Conservation (phyloP, 2,329 filamentous ascomycete genomes). For the Pseudofabraea citricarpa region DNA sequence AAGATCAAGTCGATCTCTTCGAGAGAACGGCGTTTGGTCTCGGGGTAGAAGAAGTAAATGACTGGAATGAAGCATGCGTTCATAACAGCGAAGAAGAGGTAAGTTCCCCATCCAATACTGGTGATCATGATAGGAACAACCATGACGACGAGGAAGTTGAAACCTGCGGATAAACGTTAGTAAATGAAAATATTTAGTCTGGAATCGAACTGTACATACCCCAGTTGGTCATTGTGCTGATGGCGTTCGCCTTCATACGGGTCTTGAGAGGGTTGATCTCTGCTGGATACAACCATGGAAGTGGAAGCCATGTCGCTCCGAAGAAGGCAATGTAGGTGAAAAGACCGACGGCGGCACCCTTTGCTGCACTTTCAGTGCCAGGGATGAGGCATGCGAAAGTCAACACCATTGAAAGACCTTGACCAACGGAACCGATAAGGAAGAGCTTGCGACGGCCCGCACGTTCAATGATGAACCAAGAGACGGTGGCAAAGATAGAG, state of each 20-base stretch:
- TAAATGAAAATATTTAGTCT: too few species aligned
- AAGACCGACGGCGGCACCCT: slow-evolving; percentile 45
- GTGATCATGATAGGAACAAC: slow-evolving; percentile 33
- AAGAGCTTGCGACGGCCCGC: slow-evolving; percentile 68
- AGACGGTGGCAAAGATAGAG: slow-evolving; percentile 45
- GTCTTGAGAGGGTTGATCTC: slow-evolving; percentile 57
- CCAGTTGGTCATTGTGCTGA: slow-evolving; percentile 49
- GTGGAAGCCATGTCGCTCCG: slow-evolving; percentile 55
- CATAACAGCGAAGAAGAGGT: slow-evolving; percentile 32
- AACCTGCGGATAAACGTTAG: too few species aligned
- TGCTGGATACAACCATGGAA: slow-evolving; percentile 58
- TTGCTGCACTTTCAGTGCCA: slow-evolving; percentile 20
- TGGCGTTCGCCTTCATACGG: slow-evolving; percentile 57
- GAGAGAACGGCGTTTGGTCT: slow-evolving; percentile 49
- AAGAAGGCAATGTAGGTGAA: slow-evolving; percentile 61
- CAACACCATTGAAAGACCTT: slow-evolving; percentile 63
- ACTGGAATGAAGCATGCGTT: slow-evolving; percentile 33
- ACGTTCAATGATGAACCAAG: slow-evolving; percentile 49
- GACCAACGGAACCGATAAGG: slow-evolving; percentile 61
- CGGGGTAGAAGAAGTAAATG: slow-evolving; percentile 38
- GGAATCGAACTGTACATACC: too few species aligned
- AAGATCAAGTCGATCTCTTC: slow-evolving; percentile 70
- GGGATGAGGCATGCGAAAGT: slow-evolving; percentile 33
- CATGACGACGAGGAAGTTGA: slow-evolving; percentile 50
- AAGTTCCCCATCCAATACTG: slow-evolving; percentile 30